phyloP scores from a whole-genome alignment of 768 basidiomycete species.

The Suillus discolor region DNA sequence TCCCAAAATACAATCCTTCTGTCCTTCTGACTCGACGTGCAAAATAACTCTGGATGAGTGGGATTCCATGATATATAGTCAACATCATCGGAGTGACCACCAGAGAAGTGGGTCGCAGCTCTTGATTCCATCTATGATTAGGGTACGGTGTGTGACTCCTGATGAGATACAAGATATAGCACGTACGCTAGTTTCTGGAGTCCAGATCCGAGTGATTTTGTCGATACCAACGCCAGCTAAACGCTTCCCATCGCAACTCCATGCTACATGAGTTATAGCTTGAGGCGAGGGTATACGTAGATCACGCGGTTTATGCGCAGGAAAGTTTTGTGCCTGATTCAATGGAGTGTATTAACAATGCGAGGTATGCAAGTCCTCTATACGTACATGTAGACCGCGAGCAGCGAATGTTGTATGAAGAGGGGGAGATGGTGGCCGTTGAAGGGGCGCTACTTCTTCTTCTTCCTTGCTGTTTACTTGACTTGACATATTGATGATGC shows the following conservation, averaged over 20 bases:
- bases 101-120: constrained; percentile 63
- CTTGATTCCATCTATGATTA: constrained; percentile 67
- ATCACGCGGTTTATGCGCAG: constrained; percentile 79
- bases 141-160: neutral
- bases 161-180: neutral
- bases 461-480: constrained; percentile 45
- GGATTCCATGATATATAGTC: constrained; percentile 87
- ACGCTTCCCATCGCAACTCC: constrained; percentile 84
- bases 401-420: constrained; percentile 68
- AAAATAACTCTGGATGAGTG: constrained; percentile 81
- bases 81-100: constrained; percentile 78
- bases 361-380: constrained; percentile 4
- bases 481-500: constrained; percentile 26
- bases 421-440: constrained; percentile 73
- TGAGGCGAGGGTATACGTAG: constrained; percentile 65
- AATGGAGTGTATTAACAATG: constrained; percentile 16
- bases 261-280: constrained; percentile 74
- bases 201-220: constrained; percentile 76
- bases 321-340: constrained; percentile 72
- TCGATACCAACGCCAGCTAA: constrained; percentile 83
- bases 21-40: constrained; percentile 78
- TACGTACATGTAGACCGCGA: constrained; percentile 70
- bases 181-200: constrained; percentile 75
- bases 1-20: constrained; percentile 82
- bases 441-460: constrained; percentile 57